Evolutionary conservation across 176 grass and related monocot genomes (phyloP), one percentile per base, ranked within the genome.

Genomic region (Cenchrus purpureus): DNA sequence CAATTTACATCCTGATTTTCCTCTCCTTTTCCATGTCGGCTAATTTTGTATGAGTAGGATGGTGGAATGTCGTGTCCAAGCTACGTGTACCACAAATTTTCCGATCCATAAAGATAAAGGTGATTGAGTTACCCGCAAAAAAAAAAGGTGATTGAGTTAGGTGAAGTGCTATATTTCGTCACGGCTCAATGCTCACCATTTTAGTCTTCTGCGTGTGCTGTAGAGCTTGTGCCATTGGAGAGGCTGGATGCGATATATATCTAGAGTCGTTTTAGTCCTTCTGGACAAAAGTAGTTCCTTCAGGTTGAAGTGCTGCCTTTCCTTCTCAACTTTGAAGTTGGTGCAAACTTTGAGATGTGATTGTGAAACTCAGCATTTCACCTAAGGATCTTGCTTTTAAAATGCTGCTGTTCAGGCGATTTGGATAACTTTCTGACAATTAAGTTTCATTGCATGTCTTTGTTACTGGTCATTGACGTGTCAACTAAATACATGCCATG

Each of bases 221-320:
- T 65, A 15, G 71, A 71, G 55, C 29, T 77, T 77, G 50, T 56
- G 48, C 54, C 17, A 53, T 49, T 76, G 61, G 20, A 74, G 14
- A 79, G 67, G 9, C 20, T 62, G 67, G 8, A 53, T 69, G 53
- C 22, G 19, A 15, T 15, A 61, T 40, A 66, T 68, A 78, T 43
- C 40, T 44, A 13, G 12, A 56, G 32, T 70, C 81, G 28, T 73
- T 79, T 68, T 17, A 9, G 7, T 25, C 71, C 51, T 79, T 82
- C 51, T 73, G 68, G 59, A 60, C 7, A 83, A 86, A 89, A 77
- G 59, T 79, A 70, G 29, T 67, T 83, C 57, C 66, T 59, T 65
- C 34, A 29, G 49, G 79, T 77, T 56, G 19, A 83, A 74, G 88
- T 86, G 67, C 20, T 62, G 59, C 68, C 68, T 67, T 83, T 62